These are phyloP conservation scores for Chrysanthemum seticuspe DNA, from an alignment of 129 eudicot genomes.

Conservation along the genomic window DNA sequence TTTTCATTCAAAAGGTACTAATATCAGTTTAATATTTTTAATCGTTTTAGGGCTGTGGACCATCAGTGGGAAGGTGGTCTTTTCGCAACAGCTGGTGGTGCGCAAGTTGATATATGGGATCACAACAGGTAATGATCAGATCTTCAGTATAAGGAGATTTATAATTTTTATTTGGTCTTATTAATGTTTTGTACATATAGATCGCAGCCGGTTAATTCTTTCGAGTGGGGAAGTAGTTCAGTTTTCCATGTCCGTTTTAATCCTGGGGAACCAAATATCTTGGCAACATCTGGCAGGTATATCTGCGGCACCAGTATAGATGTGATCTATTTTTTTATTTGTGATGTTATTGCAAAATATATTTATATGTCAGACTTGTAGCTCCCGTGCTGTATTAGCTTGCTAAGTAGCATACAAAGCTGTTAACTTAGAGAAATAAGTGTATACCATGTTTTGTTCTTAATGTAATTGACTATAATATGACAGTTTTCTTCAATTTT, in stretches of 20 bases:
- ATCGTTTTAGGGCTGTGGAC: constrained; percentile 71
- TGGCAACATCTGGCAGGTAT: constrained; percentile 89
- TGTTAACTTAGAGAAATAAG: not conserved
- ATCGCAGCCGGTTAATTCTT: constrained; percentile 86
- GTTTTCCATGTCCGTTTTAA: constrained; percentile 83
- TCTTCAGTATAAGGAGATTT: not conserved
- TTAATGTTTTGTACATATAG: constrained; percentile 36
- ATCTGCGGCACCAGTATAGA: not conserved
- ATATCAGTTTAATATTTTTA: not conserved
- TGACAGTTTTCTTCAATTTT: not conserved
- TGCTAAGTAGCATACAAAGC: not conserved
- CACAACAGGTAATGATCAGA: constrained; percentile 66
- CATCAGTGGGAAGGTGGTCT: constrained; percentile 85
- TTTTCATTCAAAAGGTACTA: not conserved
- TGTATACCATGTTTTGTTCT: not conserved
- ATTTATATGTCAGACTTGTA: constrained; percentile 1
- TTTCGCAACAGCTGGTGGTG: constrained; percentile 93
- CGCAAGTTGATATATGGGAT: constrained; percentile 91
- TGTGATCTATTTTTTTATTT: constrained; percentile 6
- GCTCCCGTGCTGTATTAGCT: not conserved
- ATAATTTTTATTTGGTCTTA: not conserved
- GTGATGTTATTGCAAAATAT: not conserved
- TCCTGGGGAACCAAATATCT: constrained; percentile 90
- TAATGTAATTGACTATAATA: not conserved
- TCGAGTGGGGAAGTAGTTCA: constrained; percentile 79